Evolutionary conservation across 441 rosid genomes (phyloP), one percentile per base, ranked within the genome.

Genomic region (Bruguiera hainesii): DNA sequence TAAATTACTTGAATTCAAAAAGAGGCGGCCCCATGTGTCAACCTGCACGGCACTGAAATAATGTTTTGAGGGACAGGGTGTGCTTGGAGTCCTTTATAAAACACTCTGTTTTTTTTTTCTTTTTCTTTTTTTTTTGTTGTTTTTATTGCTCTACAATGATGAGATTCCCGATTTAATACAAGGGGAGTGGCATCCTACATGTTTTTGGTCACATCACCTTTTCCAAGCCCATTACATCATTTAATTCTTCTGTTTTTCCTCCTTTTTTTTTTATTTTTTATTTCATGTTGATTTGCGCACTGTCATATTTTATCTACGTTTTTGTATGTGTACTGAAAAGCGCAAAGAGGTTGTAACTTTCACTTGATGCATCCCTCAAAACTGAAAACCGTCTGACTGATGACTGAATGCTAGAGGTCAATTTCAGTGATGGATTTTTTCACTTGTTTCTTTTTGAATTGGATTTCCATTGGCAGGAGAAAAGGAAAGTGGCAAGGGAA

Each of bases 121-220:
- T 26, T 26, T 0, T 26, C 1, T 26, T 26, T 26, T 26, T 2
- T 26, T 26, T 1, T 19, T 21, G 19, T 51, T 56, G 61, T 70
- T 70, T 57, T 49, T 60, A 64, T 61, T 48, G 64, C 65, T 70
- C 52, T 28, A 61, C 70, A 69, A 74, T 78, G 68, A 78, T 71
- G 77, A 73, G 75, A 79, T 76, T 70, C 80, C 74, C 67, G 56
- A 50, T 64, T 74, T 46, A 72, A 57, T 60, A 52, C 67, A 6
- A 1, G 55, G 61, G 64, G 66, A 60, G 73, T 64, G 71, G 79
- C 59, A 46, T 57, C 81, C 78, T 79, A 76, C 76, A 71, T 76
- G 76, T 68, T 73, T 37, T 49, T 60, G 31, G 33, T 9, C 49
- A 7, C 30, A 0, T 2, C 5, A 23, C 56, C 52, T 58, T 23